Conservation (phyloP, 2,329 filamentous ascomycete species). For the Myriangium duriaei region DNA sequence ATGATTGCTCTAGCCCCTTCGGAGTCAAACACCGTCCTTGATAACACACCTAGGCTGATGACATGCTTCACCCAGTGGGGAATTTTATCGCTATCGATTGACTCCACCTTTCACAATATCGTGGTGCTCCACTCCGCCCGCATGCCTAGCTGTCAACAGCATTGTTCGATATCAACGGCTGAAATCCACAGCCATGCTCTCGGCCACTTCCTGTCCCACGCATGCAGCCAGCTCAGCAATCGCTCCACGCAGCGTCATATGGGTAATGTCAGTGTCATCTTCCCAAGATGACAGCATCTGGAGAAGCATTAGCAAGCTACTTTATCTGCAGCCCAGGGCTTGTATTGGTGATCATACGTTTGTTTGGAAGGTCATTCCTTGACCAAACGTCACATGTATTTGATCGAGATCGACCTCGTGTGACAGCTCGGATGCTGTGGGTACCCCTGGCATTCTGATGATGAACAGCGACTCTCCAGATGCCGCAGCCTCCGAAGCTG, state of each 20-base stretch:
- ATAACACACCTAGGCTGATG: too few species aligned
- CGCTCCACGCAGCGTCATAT: conserved; percentile 45
- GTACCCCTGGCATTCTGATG: conserved; percentile 55
- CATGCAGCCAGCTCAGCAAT: conserved; percentile 57
- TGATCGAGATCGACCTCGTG: conserved; percentile 43
- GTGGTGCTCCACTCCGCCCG: too few species aligned
- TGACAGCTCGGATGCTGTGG: conserved; percentile 41
- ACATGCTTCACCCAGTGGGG: too few species aligned
- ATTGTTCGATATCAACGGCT: conserved; percentile 15
- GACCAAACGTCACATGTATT: conserved; percentile 41
- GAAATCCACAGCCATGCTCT: conserved; percentile 48
- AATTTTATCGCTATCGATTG: too few species aligned
- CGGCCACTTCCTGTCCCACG: conserved; percentile 48
- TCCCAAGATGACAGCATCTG: conserved; percentile 50
- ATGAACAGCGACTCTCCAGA: conserved; percentile 40
- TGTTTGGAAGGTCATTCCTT: conserved; percentile 20
- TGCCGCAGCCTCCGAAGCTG: conserved; percentile 23
- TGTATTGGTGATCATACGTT: too few species aligned
- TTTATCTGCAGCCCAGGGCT: too few species aligned
- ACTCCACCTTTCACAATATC: too few species aligned
- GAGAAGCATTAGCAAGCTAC: conserved; percentile 7
- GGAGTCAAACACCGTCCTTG: too few species aligned
- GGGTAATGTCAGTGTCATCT: conserved; percentile 33
- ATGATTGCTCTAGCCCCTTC: too few species aligned
- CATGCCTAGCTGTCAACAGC: too few species aligned